phyloP scores from a whole-genome alignment of 2,329 filamentous ascomycete species.

The Aspergillus japonicus region DNA sequence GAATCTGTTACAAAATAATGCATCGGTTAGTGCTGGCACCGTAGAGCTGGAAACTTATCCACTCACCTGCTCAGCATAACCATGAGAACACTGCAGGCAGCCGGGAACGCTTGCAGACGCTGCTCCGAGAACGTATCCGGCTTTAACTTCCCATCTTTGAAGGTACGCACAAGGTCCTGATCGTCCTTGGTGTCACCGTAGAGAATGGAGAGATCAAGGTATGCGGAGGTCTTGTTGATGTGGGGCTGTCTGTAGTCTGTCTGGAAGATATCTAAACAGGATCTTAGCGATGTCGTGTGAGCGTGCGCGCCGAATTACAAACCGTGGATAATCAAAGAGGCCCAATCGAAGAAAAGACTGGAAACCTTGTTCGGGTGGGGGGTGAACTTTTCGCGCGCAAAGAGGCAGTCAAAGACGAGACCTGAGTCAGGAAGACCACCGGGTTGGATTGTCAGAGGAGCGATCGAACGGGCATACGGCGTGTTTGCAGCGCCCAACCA shows the following conservation, averaged over 20 bases:
- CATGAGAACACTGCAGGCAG: slow-evolving; percentile 68
- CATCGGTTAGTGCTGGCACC: neutral
- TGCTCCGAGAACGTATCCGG: slow-evolving; percentile 70
- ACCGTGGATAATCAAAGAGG: slow-evolving; percentile 71
- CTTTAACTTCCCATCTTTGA: slow-evolving; percentile 70
- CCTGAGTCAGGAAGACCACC: slow-evolving; percentile 67
- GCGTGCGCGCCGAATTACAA: neutral
- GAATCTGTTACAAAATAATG: slow-evolving; percentile 48
- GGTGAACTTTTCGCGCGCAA: slow-evolving; percentile 44
- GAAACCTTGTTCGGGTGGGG: slow-evolving; percentile 70
- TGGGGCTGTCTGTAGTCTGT: slow-evolving; percentile 62
- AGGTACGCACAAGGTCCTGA: slow-evolving; percentile 56
- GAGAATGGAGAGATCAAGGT: slow-evolving; percentile 68
- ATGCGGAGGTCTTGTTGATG: slow-evolving; percentile 67
- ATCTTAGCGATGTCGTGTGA: neutral
- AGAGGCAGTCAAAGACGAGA: slow-evolving; percentile 47
- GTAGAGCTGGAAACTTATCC: neutral
- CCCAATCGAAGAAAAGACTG: slow-evolving; percentile 70
- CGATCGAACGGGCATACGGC: slow-evolving; percentile 64
- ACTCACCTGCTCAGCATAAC: slow-evolving; percentile 63
- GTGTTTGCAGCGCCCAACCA: slow-evolving; percentile 66
- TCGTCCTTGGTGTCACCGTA: slow-evolving; percentile 62
- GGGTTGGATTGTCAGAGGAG: slow-evolving; percentile 58
- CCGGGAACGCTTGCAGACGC: slow-evolving; percentile 67
- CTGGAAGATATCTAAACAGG: slow-evolving; percentile 62